Conservation (phyloP, 208 protist genomes). For the Leishmania amazonensis region DNA sequence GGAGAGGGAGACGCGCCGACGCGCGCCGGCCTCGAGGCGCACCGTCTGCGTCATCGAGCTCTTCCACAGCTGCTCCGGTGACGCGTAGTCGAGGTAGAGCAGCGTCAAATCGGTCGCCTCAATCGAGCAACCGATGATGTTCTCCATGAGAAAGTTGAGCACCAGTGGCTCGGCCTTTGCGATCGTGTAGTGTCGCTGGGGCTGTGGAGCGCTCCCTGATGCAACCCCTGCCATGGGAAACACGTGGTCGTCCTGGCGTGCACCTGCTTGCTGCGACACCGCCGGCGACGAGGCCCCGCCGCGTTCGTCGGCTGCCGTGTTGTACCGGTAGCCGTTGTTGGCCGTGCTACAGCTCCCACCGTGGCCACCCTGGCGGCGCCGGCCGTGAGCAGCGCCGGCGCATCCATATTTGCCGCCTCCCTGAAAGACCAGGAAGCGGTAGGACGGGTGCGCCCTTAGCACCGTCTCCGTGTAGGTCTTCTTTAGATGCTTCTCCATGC, state of each 20-base stretch:
- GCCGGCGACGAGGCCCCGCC: not conserved
- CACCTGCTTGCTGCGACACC: not conserved
- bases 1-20: slow-evolving; percentile 43
- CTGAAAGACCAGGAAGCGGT: slow-evolving; percentile 25
- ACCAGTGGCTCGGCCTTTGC: slow-evolving; percentile 63
- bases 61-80: slow-evolving; percentile 72
- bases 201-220: not conserved
- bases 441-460: slow-evolving; percentile 9
- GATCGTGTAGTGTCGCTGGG: slow-evolving; percentile 40
- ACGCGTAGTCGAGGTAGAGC: slow-evolving; percentile 54
- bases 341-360: not conserved
- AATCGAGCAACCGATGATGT: slow-evolving; percentile 59
- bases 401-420: not conserved
- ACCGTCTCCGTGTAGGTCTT: slow-evolving; percentile 24
- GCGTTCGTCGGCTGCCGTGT: not conserved
- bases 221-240: not conserved
- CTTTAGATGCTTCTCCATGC: slow-evolving; percentile 59
- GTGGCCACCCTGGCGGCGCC: not conserved
- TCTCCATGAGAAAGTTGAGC: slow-evolving; percentile 62
- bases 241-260: not conserved
- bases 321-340: not conserved
- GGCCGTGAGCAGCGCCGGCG: not conserved
- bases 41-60: slow-evolving; percentile 65
- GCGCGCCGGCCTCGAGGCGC: slow-evolving; percentile 32
- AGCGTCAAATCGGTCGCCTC: slow-evolving; percentile 54